Base-by-base conservation (phyloP, 805 yeast species). In the Metschnikowia rubicola region DNA sequence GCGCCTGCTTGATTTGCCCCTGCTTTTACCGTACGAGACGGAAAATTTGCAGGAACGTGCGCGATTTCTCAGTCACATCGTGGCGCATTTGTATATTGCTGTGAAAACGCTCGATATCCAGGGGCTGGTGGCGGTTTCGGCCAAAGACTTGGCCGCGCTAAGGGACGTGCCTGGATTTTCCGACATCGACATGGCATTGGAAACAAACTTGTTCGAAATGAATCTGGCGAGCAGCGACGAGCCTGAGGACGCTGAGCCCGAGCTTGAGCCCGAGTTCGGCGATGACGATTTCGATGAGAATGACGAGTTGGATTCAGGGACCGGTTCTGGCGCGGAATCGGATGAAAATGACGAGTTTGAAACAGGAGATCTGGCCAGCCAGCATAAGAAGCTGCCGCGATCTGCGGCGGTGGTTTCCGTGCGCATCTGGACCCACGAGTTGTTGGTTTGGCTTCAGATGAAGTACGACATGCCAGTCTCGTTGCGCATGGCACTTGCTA, bases 391-490 rank as follows among this genome's bases (percentile, higher is more conserved):
- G 9, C 74, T 83, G 1, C 80, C 86, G 2, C 75, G 78, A 54
- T 80, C 88, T 1, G 86, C 94, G 0, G 80, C 94, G 0, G 84
- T 88, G 7, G 81, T 86, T 7, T 77, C 83, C 38, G 84, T 89
- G 8, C 77, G 84, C 44, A 87, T 85, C 48, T 91, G 97, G 96
- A 85, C 97, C 0, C 83, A 85, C 44, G 97, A 90, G 62, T 73
- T 92, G 52, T 77, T 80, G 42, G 83, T 85, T 35, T 85, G 96
- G 79, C 63, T 89, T 44, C 79, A 78, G 56, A 83, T 86, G 81
- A 87, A 88, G 57, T 81, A 86, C 57, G 86, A 85, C 43, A 75
- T 92, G 69, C 97, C 99, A 0, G 56, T 88, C 10, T 54, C 72
- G 1, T 65, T 83, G 39, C 76, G 90, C 44, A 73, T 81, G 19